Base-by-base conservation (phyloP, 2,329 filamentous ascomycete species). In the Claviceps fusiformis region DNA sequence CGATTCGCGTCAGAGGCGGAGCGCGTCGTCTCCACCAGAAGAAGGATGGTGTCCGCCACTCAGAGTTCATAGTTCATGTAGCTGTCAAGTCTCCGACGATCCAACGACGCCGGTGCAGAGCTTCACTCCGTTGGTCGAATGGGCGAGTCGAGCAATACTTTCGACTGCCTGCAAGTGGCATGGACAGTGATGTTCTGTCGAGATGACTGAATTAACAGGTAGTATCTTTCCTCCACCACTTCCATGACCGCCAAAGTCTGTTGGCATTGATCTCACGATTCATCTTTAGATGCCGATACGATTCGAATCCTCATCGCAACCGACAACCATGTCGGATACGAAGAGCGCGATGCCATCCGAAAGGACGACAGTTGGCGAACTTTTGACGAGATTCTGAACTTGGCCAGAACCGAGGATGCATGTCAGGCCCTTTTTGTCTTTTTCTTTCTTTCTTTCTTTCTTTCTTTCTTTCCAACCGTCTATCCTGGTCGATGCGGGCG, bases 241-340 rank as follows among this genome's bases (percentile, higher is more conserved):
- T 6, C 11, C 33, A 13, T 31, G 9, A 19, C 27, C 11, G 24
- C 17, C n/a, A 39, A 27, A 10, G 4, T 13, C 19, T 7, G 24
- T 24, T 27, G 24, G 48, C 35, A 46, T 41, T 43, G 17, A 53
- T 31, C n/a, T 50, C n/a, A 50, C 31, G 15, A 29, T 39, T 24
- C 27, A 48, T 5, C 10, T 35, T 45, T 31, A 78, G 77, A 74
- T 55, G 71, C 87, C 62, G 89, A 98, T 72, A 95, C 89, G 0
- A 96, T 98, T 65, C 89, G 89, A 60, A 93, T 98, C 61, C 83
- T 98, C 43, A 80, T 98, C 57, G 86, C 93, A 44, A 97, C 92
- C 17, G 93, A 98, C 69, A 97, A 95, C 63, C 93, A 98, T 86
- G 93, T 98, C 58, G 93, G 93, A 53, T 97, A 90, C 71, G 88